phyloP scores from a whole-genome alignment of 2,329 filamentous ascomycete genomes.

The Hortaea werneckii region DNA sequence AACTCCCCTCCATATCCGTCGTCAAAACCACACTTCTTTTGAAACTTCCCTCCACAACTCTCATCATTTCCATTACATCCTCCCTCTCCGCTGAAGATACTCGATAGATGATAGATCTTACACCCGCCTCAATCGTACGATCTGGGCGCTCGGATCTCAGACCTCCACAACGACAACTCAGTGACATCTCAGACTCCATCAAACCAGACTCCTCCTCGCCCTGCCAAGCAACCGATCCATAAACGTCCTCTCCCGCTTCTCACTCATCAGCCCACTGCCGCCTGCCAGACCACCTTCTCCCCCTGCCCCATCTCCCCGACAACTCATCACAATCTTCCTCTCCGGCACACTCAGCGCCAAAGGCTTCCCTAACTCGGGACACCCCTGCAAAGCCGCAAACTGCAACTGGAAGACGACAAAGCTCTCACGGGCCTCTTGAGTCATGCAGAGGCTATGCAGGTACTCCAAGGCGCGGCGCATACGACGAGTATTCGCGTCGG shows the following conservation, averaged over 20 bases:
- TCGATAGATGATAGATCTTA: too few species aligned
- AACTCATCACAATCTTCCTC: constrained; percentile 5
- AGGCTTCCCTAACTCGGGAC: constrained; percentile 15
- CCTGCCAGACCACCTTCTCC: constrained; percentile 2
- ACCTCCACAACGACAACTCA: too few species aligned
- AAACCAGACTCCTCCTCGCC: constrained; percentile 6
- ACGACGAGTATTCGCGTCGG: constrained; percentile 17
- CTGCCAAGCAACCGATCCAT: constrained; percentile 26
- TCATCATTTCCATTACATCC: too few species aligned
- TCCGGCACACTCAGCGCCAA: constrained; percentile 9
- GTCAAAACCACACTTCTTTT: too few species aligned
- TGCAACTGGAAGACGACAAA: constrained; percentile 22
- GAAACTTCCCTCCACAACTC: too few species aligned
- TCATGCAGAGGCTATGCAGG: constrained; percentile 19
- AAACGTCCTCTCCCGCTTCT: constrained; percentile 20
- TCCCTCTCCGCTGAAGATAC: too few species aligned
- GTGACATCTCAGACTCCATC: not conserved
- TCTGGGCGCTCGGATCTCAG: too few species aligned
- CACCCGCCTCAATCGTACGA: too few species aligned
- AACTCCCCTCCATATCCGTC: too few species aligned
- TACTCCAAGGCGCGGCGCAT: constrained; percentile 21
- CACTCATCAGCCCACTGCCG: constrained; percentile 7
- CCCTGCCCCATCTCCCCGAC: constrained; percentile 1
- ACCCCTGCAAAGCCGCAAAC: constrained; percentile 12
- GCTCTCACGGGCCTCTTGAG: constrained; percentile 18